Conservation (phyloP, 805 yeast genomes). For the Starmerella asiatica region DNA sequence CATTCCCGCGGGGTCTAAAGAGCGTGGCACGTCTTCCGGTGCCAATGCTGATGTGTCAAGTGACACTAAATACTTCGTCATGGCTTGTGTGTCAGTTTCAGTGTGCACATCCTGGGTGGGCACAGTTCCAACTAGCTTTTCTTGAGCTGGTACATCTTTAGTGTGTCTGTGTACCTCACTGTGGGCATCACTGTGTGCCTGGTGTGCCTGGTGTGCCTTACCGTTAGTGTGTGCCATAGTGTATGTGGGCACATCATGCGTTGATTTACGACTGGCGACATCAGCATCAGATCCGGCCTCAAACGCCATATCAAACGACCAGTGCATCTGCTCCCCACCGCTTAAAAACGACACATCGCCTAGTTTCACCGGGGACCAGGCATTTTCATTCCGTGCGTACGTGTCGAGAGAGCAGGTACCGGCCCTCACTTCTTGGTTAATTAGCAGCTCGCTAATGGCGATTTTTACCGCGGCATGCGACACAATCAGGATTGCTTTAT, state of each 20-base stretch:
- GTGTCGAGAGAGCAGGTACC: slow-evolving; percentile 78
- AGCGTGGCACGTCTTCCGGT: slow-evolving; percentile 10
- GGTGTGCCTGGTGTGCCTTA: no score
- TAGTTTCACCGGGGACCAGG: slow-evolving; percentile 55
- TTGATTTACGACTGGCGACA: slow-evolving; percentile 28
- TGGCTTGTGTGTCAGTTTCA: slow-evolving; percentile 1
- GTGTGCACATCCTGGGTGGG: background rate
- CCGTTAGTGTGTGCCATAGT: no score
- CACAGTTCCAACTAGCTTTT: background rate
- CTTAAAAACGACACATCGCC: slow-evolving; percentile 61
- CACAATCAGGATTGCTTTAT: slow-evolving; percentile 53
- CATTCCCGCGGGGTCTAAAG: slow-evolving; percentile 20
- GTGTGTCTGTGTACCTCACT: no score
- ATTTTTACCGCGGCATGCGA: slow-evolving; percentile 92
- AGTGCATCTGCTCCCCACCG: slow-evolving; percentile 70
- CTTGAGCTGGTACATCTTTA: no score
- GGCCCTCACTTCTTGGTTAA: slow-evolving; percentile 41
- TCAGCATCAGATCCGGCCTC: slow-evolving; percentile 91
- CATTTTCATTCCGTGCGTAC: slow-evolving; percentile 29
- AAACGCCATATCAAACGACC: slow-evolving; percentile 46
- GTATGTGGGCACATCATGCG: background rate
- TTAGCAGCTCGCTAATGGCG: slow-evolving; percentile 65
- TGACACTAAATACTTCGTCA: slow-evolving; percentile 39
- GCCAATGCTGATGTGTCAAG: slow-evolving; percentile 31
- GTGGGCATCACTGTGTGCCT: no score